Evolutionary conservation across 805 yeast genomes (phyloP), one percentile per base, ranked within the genome.

Genomic region (Saccharomycopsis vini): DNA sequence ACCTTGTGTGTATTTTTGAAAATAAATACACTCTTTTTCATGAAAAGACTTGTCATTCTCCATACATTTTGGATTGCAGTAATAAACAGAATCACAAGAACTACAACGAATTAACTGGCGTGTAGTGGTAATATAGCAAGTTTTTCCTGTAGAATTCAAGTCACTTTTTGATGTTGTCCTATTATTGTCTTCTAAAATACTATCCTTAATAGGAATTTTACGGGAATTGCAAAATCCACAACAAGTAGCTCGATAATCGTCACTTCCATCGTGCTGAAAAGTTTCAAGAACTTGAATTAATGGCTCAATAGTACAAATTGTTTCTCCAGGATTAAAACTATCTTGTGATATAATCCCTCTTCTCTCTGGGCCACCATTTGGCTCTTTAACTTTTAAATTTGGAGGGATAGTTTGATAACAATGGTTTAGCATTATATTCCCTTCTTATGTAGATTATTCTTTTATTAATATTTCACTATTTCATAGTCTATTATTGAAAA

Each of bases 1-100:
- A 30, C 33, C n/a, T n/a, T n/a, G n/a, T n/a, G n/a, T n/a, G n/a
- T 9, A 43, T 30, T 31, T 29, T 7, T 36, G 20, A 1, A 40
- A 13, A 31, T 21, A 45, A 22, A 48, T 40, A 32, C 50, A 39
- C 15, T 45, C 49, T 15, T 32, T 19, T n/a, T 23, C 20, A 23
- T 45, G 49, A 13, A 36, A 41, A 2, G 22, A 30, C 6, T 21
- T 26, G 21, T 45, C 49, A n/a, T 21, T n/a, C 3, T 15, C 20
- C 12, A 15, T n/a, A 22, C 49, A 45, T n/a, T 12, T 21, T 4
- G 22, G 20, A 19, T 37, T 35, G 21, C 49, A 45, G 34, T 45
- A 45, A 3, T 34, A 23, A 4, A 35, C 30, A 5, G 16, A 13
- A 26, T 24, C n/a, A 18, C 46, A 43, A 13, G n/a, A 3, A 21